A percentile compares a stretch with the other conserved stretches of the same genome.
These are phyloP conservation scores for Mortierella sp. DNA, from an alignment of 371 early-diverging fungal genomes.

Conservation along the genomic window DNA sequence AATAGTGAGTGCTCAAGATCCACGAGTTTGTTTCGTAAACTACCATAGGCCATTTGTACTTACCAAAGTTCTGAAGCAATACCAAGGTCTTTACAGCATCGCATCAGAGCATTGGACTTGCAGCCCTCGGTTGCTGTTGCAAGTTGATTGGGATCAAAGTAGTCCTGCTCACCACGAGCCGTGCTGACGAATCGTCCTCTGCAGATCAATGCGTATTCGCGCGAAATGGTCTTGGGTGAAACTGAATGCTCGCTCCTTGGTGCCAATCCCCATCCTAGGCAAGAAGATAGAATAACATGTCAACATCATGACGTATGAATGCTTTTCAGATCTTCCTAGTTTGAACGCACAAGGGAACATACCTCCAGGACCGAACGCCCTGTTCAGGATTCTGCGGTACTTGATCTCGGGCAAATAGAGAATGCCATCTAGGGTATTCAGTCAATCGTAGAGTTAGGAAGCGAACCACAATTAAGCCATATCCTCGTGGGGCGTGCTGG, in stretches of 20 bases:
- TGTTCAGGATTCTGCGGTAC: slow-evolving; percentile 93
- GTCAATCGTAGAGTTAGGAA: not conserved
- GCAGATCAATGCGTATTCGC: slow-evolving; percentile 93
- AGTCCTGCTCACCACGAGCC: slow-evolving; percentile 97
- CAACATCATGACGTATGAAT: not conserved
- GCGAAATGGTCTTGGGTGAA: slow-evolving; percentile 78
- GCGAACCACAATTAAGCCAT: no score
- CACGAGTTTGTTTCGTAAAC: no score
- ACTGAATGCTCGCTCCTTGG: slow-evolving; percentile 94
- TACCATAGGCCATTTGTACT: not conserved
- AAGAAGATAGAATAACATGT: not conserved
- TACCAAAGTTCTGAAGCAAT: slow-evolving; percentile 93
- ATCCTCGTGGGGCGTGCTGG: no score
- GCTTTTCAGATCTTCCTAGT: not conserved
- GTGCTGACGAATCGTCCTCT: slow-evolving; percentile 89
- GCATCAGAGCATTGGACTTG: slow-evolving; percentile 94
- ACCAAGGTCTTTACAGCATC: slow-evolving; percentile 98
- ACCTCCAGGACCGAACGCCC: slow-evolving; percentile 96
- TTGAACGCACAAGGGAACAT: slow-evolving; percentile 31
- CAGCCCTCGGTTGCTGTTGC: slow-evolving; percentile 94
- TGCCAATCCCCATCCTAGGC: slow-evolving; percentile 84
- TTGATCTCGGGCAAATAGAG: slow-evolving; percentile 97
- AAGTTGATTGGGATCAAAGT: slow-evolving; percentile 76
- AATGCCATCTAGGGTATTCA: slow-evolving; percentile 77
- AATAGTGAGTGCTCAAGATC: not conserved